Conservation (phyloP, 2,329 filamentous ascomycete genomes). For the Monilinia laxa region DNA sequence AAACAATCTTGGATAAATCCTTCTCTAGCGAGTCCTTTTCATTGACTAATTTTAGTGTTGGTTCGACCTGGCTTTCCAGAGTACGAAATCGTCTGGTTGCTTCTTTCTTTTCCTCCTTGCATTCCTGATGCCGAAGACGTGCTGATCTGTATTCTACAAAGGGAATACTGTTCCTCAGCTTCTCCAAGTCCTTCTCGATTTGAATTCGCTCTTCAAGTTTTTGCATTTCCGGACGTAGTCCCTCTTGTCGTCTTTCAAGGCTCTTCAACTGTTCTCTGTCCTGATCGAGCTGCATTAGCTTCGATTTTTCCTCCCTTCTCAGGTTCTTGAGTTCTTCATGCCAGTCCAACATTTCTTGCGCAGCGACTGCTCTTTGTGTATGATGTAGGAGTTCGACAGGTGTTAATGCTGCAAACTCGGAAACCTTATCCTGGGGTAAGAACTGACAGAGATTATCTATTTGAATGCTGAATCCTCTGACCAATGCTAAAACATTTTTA, state of each 20-base stretch:
- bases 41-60: conserved; percentile 67
- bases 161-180: conserved; percentile 65
- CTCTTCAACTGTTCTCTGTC: conserved; percentile 63
- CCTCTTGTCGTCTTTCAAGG: conserved; percentile 69
- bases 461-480: conserved; percentile 77
- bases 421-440: conserved; percentile 90
- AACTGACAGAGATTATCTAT: conserved; percentile 98
- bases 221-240: conserved; percentile 78
- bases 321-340: conserved; percentile 72
- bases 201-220: conserved; percentile 73
- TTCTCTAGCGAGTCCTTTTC: conserved; percentile 66
- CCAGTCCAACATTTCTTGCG: conserved; percentile 74
- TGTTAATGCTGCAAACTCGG: conserved; percentile 83
- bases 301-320: conserved; percentile 65
- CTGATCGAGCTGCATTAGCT: conserved; percentile 56
- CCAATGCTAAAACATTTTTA: conserved; percentile 66
- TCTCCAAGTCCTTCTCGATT: conserved; percentile 61
- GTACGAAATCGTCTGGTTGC: conserved; percentile 57
- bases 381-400: conserved; percentile 79
- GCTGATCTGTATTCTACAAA: conserved; percentile 63
- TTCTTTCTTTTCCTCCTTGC: conserved; percentile 55
- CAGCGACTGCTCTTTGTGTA: conserved; percentile 85
- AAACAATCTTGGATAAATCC: conserved; percentile 56
- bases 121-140: conserved; percentile 47
- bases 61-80: conserved; percentile 62